Conservation (phyloP, 1,284 basidiomycete species). For the Ganoderma leucocontextum region DNA sequence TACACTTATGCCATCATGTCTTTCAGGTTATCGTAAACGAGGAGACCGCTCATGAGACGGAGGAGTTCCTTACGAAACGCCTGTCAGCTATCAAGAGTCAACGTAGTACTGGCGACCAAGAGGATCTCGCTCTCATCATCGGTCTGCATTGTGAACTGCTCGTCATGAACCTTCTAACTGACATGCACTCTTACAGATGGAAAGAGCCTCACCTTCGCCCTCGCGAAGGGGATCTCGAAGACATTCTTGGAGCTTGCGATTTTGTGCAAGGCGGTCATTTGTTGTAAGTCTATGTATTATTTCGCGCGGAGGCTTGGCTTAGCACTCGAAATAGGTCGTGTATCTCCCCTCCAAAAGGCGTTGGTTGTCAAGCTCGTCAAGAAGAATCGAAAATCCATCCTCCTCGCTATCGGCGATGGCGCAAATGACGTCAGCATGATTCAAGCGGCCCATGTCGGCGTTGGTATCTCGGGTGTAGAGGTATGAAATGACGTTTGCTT, state of each 20-base stretch:
- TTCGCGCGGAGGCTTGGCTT: background rate
- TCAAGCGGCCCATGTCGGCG: constrained; percentile 96
- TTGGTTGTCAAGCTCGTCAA: constrained; percentile 98
- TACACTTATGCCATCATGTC: background rate
- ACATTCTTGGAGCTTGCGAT: constrained; percentile 95
- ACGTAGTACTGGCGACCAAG: constrained; percentile 88
- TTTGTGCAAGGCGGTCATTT: constrained; percentile 98
- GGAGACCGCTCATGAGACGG: constrained; percentile 82
- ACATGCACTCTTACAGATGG: constrained; percentile 68
- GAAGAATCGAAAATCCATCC: constrained; percentile 91
- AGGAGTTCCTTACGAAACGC: constrained; percentile 89
- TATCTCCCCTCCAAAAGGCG: constrained; percentile 98
- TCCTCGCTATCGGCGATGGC: constrained; percentile 96
- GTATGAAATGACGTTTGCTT: constrained; percentile 47
- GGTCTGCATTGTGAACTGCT: constrained; percentile 57
- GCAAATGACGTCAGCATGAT: constrained; percentile 99
- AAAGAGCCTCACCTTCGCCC: constrained; percentile 91
- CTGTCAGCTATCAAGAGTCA: constrained; percentile 94
- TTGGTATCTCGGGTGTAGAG: constrained; percentile 98
- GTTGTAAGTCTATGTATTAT: constrained; percentile 67
- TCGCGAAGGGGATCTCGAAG: constrained; percentile 92
- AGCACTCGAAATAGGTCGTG: constrained; percentile 71
- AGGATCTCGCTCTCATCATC: constrained; percentile 95
- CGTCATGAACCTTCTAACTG: background rate
- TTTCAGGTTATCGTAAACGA: constrained; percentile 93